Conservation (phyloP, 1,284 basidiomycete species). For the Heterobasidion annosum region DNA sequence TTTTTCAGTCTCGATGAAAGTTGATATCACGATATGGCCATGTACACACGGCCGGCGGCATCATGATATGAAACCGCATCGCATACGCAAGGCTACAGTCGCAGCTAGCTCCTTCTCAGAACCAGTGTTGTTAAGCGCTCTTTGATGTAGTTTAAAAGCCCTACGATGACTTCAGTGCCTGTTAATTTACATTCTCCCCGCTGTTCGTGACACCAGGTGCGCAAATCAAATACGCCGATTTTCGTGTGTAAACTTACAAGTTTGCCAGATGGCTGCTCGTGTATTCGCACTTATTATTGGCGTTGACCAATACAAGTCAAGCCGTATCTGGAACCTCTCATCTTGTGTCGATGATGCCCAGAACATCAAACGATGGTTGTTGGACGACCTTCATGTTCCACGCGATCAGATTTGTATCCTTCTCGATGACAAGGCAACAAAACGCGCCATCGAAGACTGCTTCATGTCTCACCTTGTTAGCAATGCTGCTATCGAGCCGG, state of each 20-base stretch:
- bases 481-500: slow-evolving; percentile 45
- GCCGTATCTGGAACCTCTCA: slow-evolving; percentile 53
- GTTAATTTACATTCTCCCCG: not conserved
- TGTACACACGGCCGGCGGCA: not conserved
- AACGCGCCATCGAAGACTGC: slow-evolving; percentile 44
- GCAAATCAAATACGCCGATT: not conserved
- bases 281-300: slow-evolving; percentile 57
- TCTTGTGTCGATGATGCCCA: slow-evolving; percentile 54
- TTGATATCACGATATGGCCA: not conserved
- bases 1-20: not conserved
- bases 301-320: slow-evolving; percentile 56
- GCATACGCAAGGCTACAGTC: slow-evolving; percentile 1
- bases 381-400: slow-evolving; percentile 45
- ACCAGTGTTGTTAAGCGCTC: not conserved
- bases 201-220: not conserved
- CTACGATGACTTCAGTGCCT: too few relatives aligned
- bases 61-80: not conserved
- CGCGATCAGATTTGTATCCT: slow-evolving; percentile 47
- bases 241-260: not conserved
- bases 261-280: slow-evolving; percentile 30
- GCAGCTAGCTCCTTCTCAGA: not conserved
- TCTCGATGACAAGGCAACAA: slow-evolving; percentile 48
- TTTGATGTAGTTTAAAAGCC: too few relatives aligned
- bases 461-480: slow-evolving; percentile 52
- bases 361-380: slow-evolving; percentile 44